Conservation (phyloP, 1,284 basidiomycete genomes). For the Puccinia hordei region DNA sequence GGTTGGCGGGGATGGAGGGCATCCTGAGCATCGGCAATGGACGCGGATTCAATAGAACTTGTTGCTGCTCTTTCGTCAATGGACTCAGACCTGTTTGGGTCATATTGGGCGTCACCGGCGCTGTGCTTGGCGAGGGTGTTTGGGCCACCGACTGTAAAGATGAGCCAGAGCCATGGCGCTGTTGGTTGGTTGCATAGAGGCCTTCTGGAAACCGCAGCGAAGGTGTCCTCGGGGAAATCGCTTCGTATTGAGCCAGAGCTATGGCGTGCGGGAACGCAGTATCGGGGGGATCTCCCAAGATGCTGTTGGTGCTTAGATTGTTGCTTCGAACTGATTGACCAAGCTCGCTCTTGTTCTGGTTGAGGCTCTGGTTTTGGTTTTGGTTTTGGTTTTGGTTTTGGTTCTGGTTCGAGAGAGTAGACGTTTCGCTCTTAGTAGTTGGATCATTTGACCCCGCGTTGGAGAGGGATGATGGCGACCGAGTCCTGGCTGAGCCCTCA, state of each 20-base stretch:
- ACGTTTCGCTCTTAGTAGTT: constrained; percentile 9
- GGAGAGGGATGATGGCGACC: constrained; percentile 18
- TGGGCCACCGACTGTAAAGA: constrained; percentile 1
- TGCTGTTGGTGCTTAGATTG: not conserved
- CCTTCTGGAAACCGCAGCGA: constrained; percentile 23
- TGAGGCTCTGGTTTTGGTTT: too few species aligned
- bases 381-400: not conserved
- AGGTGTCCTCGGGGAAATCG: constrained; percentile 39
- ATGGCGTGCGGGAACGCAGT: constrained; percentile 31
- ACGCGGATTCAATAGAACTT: constrained; percentile 19
- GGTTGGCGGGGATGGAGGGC: constrained; percentile 36
- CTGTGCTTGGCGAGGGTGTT: constrained; percentile 10
- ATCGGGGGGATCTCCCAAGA: constrained; percentile 19
- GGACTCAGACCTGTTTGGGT: not conserved
- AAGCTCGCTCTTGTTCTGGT: not conserved
- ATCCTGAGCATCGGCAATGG: constrained; percentile 38
- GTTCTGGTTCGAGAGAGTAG: constrained; percentile 22
- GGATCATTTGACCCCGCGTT: constrained; percentile 25
- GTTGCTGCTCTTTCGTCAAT: constrained; percentile 39
- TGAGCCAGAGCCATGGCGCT: constrained; percentile 6
- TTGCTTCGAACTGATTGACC: constrained; percentile 10
- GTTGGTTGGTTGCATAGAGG: constrained; percentile 5
- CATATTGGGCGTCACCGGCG: not conserved
- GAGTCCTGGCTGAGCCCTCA: not conserved
- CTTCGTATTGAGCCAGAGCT: constrained; percentile 36